Base-by-base conservation (phyloP, 2,329 filamentous ascomycete species). In the Trichoderma hamatum region DNA sequence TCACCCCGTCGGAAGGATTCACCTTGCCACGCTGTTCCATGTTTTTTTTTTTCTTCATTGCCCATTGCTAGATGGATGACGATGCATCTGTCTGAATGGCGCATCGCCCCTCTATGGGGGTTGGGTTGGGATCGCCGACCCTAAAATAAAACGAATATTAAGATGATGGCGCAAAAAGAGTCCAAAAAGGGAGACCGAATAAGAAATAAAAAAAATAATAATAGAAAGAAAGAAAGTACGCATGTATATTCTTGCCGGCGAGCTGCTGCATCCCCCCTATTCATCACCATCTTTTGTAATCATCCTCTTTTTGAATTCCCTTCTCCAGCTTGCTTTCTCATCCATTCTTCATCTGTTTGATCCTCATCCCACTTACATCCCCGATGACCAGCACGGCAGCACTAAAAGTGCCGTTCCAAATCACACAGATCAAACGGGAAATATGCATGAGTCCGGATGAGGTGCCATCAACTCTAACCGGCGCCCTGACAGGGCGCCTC, bases 1-100 rank as follows among this genome's bases (percentile, higher is more conserved):
- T 13, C 13, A 11, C 26, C 43, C 46, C 32, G 32, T 58, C 54
- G 66, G 56, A 68, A 68, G 66, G 66, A 68, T 68, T 68, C 65
- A 60, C n/a, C 19, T 58, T 43, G 59, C 43, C 59, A 24, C 21
- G 21, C 43, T 43, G 19, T 16, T 34, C 36, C 16, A 24, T 51
- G 30, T 30, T 19, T 7, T n/a, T 43, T 6, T 16, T 43, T 43
- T n/a, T 43, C n/a, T 10, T 19, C 9, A 19, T 19, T 43, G n/a
- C n/a, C 46, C 21, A 21, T 21, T 49, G 46, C 13, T 24, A 5
- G n/a, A 49, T 49, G n/a, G 46, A 49, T 54, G 24, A 49, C 24
- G 51, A 54, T 28, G 24, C 51, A 54, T 54, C 51, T 54, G 26
- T 19, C 14, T 30, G 16, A 43, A n/a, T 16, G 13, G 16, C 43